Evolutionary conservation across 1,284 basidiomycete genomes (phyloP), one percentile per base, ranked within the genome.

Genomic region (Salmacisia buchloeana): DNA sequence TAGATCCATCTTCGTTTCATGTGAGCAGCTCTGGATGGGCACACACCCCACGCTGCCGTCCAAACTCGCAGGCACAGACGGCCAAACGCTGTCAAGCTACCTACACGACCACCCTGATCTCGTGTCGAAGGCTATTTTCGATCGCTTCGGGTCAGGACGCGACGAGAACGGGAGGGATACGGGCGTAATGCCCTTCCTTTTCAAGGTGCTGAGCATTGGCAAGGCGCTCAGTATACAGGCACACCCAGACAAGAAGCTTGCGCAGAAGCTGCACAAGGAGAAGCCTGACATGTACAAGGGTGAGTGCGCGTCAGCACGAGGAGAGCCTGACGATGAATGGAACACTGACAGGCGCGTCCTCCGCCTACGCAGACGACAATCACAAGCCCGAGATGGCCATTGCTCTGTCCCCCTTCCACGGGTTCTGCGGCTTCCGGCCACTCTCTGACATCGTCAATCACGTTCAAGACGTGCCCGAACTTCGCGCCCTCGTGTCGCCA

Each of bases 321-420:
- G n/a, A n/a, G n/a, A n/a, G n/a, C n/a, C n/a, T n/a, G n/a, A n/a
- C n/a, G n/a, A n/a, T n/a, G n/a, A n/a, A 33, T 21, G 25, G 0
- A 52, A 41, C 38, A n/a, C 25, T 21, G n/a, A n/a, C n/a, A n/a
- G n/a, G n/a, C n/a, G n/a, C n/a, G n/a, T n/a, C n/a, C 43, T 12
- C 36, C 49, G 2, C 29, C 33, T 18, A 21, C 41, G 39, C 73
- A 91, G 92, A 97, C 80, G 85, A 87, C 13, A 96, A 96, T 76
- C 93, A 96, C 77, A 97, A 97, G 82, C 96, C 96, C 2, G 96
- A 99, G 80, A 96, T 99, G 92, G 93, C 94, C 12, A 86, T 98
- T 59, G 96, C 96, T 0, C 82, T 99, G 62, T 94, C 93, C 0
- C 86, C 88, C 6, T 98, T 98, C 83, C 84, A 84, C 39, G 96